Conservation (phyloP, 2,329 filamentous ascomycete genomes). For the Phialophora expanda region DNA sequence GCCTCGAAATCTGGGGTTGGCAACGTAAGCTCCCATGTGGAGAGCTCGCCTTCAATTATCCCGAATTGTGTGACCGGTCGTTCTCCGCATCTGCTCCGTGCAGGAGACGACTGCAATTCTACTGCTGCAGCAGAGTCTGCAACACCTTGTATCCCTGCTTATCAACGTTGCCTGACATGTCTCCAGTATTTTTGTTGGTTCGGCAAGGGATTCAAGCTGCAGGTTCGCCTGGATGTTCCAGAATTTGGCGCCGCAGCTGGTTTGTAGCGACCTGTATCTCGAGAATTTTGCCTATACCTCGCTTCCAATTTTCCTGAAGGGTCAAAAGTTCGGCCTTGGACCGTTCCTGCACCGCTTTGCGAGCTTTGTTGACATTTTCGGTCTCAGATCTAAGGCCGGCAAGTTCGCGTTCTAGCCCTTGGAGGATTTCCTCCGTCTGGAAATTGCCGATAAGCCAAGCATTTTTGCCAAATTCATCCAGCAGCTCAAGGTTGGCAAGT, state of each 20-base stretch:
- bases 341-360: conserved; percentile 72
- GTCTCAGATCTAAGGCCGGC: conserved; percentile 69
- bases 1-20: neutral
- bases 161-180: conserved; percentile 2
- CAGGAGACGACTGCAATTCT: conserved; percentile 9
- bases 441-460: conserved; percentile 88
- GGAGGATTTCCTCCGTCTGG: conserved; percentile 74
- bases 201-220: conserved; percentile 14
- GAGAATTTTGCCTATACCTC: conserved; percentile 76
- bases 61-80: conserved; percentile 26
- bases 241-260: conserved; percentile 68
- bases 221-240: conserved; percentile 55
- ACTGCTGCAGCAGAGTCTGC: conserved; percentile 12
- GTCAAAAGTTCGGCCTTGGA: conserved; percentile 73
- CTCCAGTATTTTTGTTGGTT: conserved; percentile 5
- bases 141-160: conserved; percentile 16
- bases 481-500: conserved; percentile 69
- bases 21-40: conserved; percentile 19
- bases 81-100: conserved; percentile 26
- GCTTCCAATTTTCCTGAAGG: conserved; percentile 79
- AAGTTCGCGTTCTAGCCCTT: conserved; percentile 74
- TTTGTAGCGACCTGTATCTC: conserved; percentile 88
- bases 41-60: conserved; percentile 24
- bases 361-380: conserved; percentile 72
- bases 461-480: conserved; percentile 83